Base-by-base conservation (phyloP, 129 eudicot genomes). In the Calendula officinalis region DNA sequence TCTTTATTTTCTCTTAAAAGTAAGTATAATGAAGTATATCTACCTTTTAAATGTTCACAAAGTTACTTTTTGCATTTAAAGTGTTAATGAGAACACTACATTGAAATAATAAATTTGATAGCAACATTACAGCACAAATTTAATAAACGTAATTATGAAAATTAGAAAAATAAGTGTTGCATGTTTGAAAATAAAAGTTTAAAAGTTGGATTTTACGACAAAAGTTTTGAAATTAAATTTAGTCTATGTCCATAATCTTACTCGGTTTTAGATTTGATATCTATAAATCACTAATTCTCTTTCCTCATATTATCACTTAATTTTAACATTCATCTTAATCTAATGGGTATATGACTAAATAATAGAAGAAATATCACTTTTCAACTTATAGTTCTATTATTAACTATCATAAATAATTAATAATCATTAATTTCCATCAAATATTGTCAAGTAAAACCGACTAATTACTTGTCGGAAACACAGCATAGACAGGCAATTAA, bases 51-150 rank as follows among this genome's bases (percentile, higher is more conserved):
- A 35, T 36, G 27, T 43, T 42, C 39, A 55, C 32, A 56, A 35
- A 64, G 47, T 56, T 57, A 47, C 58, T 46, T 46, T 69, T 56
- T 11, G 48, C 57, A 35, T 69, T 46, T 44, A 69, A 66, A 37
- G 50, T 6, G 40, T 11, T 10, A 66, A 49, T 66, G 47, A 16
- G 60, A 66, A 66, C 60, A 50, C 60, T 48, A 37, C 48, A 49
- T 50, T 50, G 40, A 43, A 10, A 44, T 66, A 57, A 57, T 69
- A 69, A 69, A 8, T 60, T 38, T 47, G 75, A 70, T 47, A 22
- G 53, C 60, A 49, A 60, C 75, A 14, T 60, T 59, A 50, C 68
- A 70, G 8, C 68, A 37, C 43, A 48, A 47, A 48, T 11, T 48
- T 46, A 60, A 44, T 60, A 40, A 17, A n/a, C 3, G 57, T 45